phyloP scores from a whole-genome alignment of 441 rosid genomes.

The Euphorbia schlechtendalii region DNA sequence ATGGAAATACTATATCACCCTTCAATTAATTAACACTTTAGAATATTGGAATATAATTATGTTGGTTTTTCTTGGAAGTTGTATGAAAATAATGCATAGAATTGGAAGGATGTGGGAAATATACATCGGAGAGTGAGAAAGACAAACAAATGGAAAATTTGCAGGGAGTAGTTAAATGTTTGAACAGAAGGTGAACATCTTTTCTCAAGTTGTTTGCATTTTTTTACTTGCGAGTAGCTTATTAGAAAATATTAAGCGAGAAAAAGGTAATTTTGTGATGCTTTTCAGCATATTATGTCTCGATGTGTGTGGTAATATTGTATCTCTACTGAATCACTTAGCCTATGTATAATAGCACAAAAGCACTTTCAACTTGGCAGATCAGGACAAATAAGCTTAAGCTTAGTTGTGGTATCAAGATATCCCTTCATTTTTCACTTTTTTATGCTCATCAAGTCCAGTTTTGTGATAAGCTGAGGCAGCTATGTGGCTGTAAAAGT shows the following conservation, averaged over 20 bases:
- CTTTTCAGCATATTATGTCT: neutral
- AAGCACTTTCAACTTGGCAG: neutral
- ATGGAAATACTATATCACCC: too few relatives aligned
- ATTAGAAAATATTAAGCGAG: neutral
- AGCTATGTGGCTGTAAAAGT: too few relatives aligned
- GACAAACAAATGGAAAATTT: too few relatives aligned
- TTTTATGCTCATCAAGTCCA: neutral
- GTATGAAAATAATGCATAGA: too few relatives aligned
- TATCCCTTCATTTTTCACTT: neutral
- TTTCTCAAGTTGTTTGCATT: neutral
- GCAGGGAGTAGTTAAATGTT: neutral
- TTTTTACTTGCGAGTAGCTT: neutral
- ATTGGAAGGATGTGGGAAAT: too few relatives aligned
- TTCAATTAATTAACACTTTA: too few relatives aligned
- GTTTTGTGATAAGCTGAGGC: too few relatives aligned
- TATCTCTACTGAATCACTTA: neutral
- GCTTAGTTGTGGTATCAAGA: too few relatives aligned
- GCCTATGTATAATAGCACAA: neutral
- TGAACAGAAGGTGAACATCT: neutral
- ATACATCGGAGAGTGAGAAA: too few relatives aligned
- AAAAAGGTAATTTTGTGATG: neutral
- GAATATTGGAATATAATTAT: too few relatives aligned
- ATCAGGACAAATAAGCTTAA: neutral
- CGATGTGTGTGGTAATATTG: neutral
- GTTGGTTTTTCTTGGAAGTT: too few relatives aligned